These are phyloP conservation scores for Dictyostelium brefeldianum DNA, from an alignment of 78 protist genomes.

Conservation along the genomic window DNA sequence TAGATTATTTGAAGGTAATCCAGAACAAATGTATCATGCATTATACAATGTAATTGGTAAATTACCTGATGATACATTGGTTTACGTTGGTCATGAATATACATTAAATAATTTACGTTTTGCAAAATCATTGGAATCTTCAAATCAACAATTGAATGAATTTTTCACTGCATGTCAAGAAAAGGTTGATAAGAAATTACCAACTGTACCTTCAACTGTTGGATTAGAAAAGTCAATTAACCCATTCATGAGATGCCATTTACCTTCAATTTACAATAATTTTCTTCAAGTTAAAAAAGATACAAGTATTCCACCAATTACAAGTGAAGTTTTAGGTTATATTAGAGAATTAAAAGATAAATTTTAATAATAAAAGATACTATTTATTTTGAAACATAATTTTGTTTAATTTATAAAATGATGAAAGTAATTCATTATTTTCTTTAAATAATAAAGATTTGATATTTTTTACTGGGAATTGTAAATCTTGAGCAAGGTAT, in stretches of 20 bases:
- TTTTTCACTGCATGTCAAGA: not conserved
- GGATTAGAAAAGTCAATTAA: slow-evolving; percentile 77
- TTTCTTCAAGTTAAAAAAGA: not conserved
- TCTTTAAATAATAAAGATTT: no score
- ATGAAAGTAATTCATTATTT: no score
- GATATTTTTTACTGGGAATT: not conserved
- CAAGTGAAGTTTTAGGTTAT: slow-evolving; percentile 40
- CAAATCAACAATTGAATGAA: slow-evolving; percentile 18
- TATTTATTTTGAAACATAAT: no score
- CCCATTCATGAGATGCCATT: slow-evolving; percentile 87
- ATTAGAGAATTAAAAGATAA: slow-evolving; percentile 69
- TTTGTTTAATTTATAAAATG: no score
- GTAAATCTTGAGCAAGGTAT: not conserved
- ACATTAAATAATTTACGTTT: slow-evolving; percentile 86
- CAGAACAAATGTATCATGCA: slow-evolving; percentile 83
- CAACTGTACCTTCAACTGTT: slow-evolving; percentile 90
- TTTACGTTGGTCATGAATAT: slow-evolving; percentile 93
- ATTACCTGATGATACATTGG: slow-evolving; percentile 77
- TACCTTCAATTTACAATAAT: slow-evolving; percentile 1
- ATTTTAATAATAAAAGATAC: slow-evolving; percentile 11
- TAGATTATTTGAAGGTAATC: slow-evolving; percentile 86
- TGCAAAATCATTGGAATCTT: slow-evolving; percentile 83
- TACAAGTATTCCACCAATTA: not conserved
- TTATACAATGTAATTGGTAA: slow-evolving; percentile 43
- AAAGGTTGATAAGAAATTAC: slow-evolving; percentile 23